A percentile compares a stretch with the other conserved stretches of the same genome.
These are phyloP conservation scores for Phytophthora constricta DNA, from an alignment of 352 stramenopile genomes.

Conservation along the genomic window DNA sequence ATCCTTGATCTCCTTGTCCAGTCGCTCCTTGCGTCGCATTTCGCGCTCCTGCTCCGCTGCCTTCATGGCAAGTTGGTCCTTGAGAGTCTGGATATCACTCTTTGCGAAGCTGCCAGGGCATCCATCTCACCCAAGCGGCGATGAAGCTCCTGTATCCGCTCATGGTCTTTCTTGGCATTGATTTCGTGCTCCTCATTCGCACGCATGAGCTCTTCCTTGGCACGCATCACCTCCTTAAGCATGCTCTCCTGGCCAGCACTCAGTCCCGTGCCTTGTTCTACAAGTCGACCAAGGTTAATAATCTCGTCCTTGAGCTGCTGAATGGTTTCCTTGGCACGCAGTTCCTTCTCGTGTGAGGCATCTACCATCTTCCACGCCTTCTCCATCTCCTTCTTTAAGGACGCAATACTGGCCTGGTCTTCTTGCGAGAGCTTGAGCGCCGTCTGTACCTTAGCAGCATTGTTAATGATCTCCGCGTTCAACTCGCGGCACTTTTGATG, in stretches of 20 bases:
- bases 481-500: conserved; percentile 96
- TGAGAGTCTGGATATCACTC: conserved; percentile 83
- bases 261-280: conserved; percentile 94
- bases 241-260: conserved; percentile 94
- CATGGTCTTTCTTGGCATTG: conserved; percentile 83
- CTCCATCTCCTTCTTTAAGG: conserved; percentile 97
- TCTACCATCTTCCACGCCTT: conserved; percentile 96
- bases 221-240: conserved; percentile 91
- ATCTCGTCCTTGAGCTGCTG: conserved; percentile 96
- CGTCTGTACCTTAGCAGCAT: conserved; percentile 95
- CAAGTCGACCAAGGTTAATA: conserved; percentile 93
- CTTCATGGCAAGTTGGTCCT: conserved; percentile 89
- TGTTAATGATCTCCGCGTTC: conserved; percentile 97
- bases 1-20: conserved; percentile 94
- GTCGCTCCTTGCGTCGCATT: conserved; percentile 86
- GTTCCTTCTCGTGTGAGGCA: conserved; percentile 94
- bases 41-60: conserved; percentile 89
- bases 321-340: conserved; percentile 95
- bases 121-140: conserved; percentile 74
- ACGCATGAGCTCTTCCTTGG: conserved; percentile 89
- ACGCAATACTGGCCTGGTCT: conserved; percentile 92
- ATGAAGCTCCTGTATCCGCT: conserved; percentile 84
- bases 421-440: conserved; percentile 95
- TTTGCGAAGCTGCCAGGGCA: conserved; percentile 50
- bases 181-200: conserved; percentile 86